Evolutionary conservation across 2,329 filamentous ascomycete species (phyloP), one percentile per base, ranked within the genome.

Genomic region (Juglanconis sp.): DNA sequence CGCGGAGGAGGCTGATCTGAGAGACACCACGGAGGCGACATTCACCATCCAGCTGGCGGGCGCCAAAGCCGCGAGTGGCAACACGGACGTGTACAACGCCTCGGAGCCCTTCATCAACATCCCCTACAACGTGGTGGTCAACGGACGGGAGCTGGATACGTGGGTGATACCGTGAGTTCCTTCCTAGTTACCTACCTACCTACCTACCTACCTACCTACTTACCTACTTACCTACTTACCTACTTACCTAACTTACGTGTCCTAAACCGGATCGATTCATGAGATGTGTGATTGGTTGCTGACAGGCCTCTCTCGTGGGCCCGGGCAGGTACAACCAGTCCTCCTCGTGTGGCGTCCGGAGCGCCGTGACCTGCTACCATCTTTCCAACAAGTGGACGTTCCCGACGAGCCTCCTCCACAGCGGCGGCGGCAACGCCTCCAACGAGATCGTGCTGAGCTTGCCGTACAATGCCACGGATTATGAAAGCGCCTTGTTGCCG

Each of bases 31-130:
- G 35, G 71, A 74, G 31, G 85, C 83, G 0, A 87, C 82, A 0
- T 80, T 88, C 32, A 88, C 85, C 0, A 77, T 88, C 1, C 85
- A 88, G 67, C 75, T 88, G 1, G 85, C 85, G 0, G 85, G 81
- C 2, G 85, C 81, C 2, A 88, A 88, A 72, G 85, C 82, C 0
- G 83, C 83, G 4, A 78, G 81, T 0, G 85, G 85, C 1, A 88
- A 88, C 66, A 87, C 83, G 1, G 84, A 87, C 68, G 73, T 81
- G 1, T 85, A 73, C 65, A 85, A 85, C 64, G 73, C 79, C 2
- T 77, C 74, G 2, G 78, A 87, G 67, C 75, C 75, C 31, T 82
- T 80, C 63, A 73, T 76, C 3, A 82, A 87, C 63, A 67, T 88
- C 8, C 77, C 79, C 0, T 82, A 83, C 53, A 76, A 70, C 0